A percentile compares a stretch with the other conserved stretches of the same genome.
These are phyloP conservation scores for Polytrichum formosum DNA, from an alignment of 225 moss, liverwort and hornwort genomes.

Conservation along the genomic window DNA sequence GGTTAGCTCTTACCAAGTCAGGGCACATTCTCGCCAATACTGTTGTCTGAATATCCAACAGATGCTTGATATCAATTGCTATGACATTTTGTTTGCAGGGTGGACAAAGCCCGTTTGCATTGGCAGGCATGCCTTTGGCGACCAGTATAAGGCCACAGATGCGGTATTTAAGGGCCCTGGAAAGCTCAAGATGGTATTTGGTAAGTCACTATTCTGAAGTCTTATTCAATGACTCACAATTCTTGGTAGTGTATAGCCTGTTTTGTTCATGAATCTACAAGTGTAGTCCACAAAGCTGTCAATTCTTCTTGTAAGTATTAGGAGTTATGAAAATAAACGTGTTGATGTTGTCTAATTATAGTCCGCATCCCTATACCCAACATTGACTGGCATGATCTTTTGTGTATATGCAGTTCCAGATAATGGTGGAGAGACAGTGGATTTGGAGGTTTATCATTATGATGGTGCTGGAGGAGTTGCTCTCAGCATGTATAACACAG, in stretches of 20 bases:
- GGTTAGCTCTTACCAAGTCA: too few relatives aligned
- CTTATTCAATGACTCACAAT: conserved; percentile 1
- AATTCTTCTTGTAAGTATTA: not conserved
- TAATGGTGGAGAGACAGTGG: conserved; percentile 44
- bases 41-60: too few relatives aligned
- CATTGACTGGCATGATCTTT: not conserved
- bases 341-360: not conserved
- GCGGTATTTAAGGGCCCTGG: conserved; percentile 83
- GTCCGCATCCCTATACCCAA: not conserved
- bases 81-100: conserved; percentile 26
- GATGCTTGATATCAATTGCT: too few relatives aligned
- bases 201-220: conserved; percentile 26
- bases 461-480: conserved; percentile 80
- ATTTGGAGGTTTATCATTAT: conserved; percentile 80
- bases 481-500: conserved; percentile 88
- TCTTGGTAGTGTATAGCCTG: not conserved
- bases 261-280: too few relatives aligned
- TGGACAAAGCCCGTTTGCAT: conserved; percentile 96
- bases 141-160: conserved; percentile 97
- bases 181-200: conserved; percentile 87
- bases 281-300: too few relatives aligned
- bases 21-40: too few relatives aligned
- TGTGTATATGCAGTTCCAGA: conserved; percentile 56
- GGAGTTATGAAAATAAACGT: not conserved
- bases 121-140: conserved; percentile 91